These are phyloP conservation scores for Rhizoclosmatium globosum DNA, from an alignment of 192 early-diverging fungal genomes.

Conservation along the genomic window DNA sequence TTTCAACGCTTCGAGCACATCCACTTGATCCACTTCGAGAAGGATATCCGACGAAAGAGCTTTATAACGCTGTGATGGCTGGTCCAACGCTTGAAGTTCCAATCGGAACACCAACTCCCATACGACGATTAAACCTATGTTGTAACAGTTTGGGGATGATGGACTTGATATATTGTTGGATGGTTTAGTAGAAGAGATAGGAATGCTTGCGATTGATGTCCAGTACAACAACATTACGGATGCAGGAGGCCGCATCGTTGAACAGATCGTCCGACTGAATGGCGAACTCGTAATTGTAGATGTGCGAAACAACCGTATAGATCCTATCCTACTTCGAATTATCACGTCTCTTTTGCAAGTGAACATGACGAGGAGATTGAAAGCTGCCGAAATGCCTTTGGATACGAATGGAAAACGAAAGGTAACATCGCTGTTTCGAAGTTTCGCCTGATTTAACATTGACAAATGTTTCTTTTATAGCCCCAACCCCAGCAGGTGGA, in stretches of 20 bases:
- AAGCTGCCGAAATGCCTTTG: conserved; percentile 8
- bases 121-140: conserved; percentile 44
- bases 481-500: not conserved
- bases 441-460: not conserved
- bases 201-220: conserved; percentile 47
- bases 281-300: conserved; percentile 49
- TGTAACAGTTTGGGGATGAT: conserved; percentile 43
- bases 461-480: too few relatives aligned
- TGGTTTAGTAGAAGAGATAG: conserved; percentile 46
- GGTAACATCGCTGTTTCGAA: too few relatives aligned
- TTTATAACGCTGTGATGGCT: conserved; percentile 20
- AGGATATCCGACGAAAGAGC: conserved; percentile 21
- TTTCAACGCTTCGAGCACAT: conserved; percentile 35
- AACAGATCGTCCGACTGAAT: conserved; percentile 46
- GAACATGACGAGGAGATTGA: conserved; percentile 17
- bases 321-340: conserved; percentile 27
- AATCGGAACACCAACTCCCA: conserved; percentile 27
- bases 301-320: conserved; percentile 45
- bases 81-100: conserved; percentile 26
- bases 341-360: conserved; percentile 27
- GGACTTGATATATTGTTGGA: conserved; percentile 48
- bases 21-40: conserved; percentile 26
- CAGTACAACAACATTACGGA: conserved; percentile 48
- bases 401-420: not conserved
- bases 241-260: conserved; percentile 44